Evolutionary conservation across 2,329 filamentous ascomycete genomes (phyloP).

Genomic region (Thelonectria blattea): DNA sequence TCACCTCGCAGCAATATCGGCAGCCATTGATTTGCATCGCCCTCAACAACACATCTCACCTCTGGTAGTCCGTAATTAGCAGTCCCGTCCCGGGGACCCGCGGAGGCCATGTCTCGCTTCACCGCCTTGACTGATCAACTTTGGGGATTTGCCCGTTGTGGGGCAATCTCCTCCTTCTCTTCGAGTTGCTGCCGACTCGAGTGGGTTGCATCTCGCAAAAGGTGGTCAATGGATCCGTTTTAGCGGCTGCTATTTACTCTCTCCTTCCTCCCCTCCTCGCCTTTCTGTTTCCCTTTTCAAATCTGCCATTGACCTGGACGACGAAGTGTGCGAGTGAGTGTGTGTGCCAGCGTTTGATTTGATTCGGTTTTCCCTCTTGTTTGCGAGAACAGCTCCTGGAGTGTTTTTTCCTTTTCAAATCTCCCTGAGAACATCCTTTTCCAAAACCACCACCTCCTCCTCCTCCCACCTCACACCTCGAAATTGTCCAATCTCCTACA

Average conservation of each 20-base stretch:
- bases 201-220: conserved; percentile 27
- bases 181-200: conserved; percentile 25
- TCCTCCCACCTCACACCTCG: neutral
- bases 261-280: conserved; percentile 3
- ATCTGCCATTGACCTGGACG: too few relatives aligned
- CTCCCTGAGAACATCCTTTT: neutral
- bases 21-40: too few relatives aligned
- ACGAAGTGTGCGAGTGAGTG: too few relatives aligned
- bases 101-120: conserved; percentile 19
- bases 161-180: conserved; percentile 25
- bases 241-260: neutral
- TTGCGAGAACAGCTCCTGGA: neutral
- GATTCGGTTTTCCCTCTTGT: neutral
- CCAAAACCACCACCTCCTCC: neutral
- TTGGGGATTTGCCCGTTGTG: conserved; percentile 34
- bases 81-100: neutral
- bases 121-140: conserved; percentile 28
- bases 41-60: too few relatives aligned
- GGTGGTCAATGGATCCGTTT: neutral
- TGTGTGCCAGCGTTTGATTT: too few relatives aligned
- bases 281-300: conserved; percentile 1
- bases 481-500: neutral
- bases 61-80: too few relatives aligned
- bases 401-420: neutral
- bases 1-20: neutral